A percentile compares a stretch with the other conserved stretches of the same genome.
Evolutionary conservation across 768 basidiomycete species (phyloP).

Genomic region (Gyrodon lividus): DNA sequence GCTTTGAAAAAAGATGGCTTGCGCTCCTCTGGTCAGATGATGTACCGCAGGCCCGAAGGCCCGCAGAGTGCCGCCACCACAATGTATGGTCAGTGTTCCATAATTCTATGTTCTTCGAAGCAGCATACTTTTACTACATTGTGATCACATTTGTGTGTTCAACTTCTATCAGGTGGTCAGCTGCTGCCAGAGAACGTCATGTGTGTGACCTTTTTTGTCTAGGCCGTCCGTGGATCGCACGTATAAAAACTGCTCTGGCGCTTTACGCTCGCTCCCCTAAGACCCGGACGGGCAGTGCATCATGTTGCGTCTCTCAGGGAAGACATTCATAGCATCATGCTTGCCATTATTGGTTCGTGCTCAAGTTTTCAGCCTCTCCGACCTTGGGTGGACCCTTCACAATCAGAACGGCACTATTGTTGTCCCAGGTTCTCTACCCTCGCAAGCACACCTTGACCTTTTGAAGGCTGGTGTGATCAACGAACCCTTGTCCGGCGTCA

Average conservation of each 20-base stretch:
- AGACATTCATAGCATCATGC: slow-evolving; percentile 1
- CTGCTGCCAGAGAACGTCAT: background rate
- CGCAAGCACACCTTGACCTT: slow-evolving; percentile 55
- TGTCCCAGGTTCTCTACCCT: slow-evolving; percentile 51
- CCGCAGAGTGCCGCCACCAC: slow-evolving; percentile 1
- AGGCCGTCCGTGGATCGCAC: background rate
- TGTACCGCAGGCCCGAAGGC: too few species aligned
- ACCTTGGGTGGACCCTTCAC: slow-evolving; percentile 50
- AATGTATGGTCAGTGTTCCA: too few species aligned
- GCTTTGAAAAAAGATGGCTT: background rate
- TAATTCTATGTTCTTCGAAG: background rate
- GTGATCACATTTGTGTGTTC: background rate
- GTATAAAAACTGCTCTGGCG: background rate
- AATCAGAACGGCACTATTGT: slow-evolving; percentile 54
- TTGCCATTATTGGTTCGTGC: slow-evolving; percentile 18
- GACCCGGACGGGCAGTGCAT: background rate
- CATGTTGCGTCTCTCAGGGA: slow-evolving; percentile 2
- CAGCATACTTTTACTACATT: background rate
- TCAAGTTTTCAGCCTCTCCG: slow-evolving; percentile 42
- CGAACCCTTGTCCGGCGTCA: slow-evolving; percentile 52
- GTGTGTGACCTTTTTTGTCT: background rate
- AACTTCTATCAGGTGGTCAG: background rate
- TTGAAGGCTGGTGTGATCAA: slow-evolving; percentile 51
- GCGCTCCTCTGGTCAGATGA: background rate
- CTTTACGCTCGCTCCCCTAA: background rate